Base-by-base conservation (phyloP, 306 rosid genomes). In the Trichosanthes truncata region DNA sequence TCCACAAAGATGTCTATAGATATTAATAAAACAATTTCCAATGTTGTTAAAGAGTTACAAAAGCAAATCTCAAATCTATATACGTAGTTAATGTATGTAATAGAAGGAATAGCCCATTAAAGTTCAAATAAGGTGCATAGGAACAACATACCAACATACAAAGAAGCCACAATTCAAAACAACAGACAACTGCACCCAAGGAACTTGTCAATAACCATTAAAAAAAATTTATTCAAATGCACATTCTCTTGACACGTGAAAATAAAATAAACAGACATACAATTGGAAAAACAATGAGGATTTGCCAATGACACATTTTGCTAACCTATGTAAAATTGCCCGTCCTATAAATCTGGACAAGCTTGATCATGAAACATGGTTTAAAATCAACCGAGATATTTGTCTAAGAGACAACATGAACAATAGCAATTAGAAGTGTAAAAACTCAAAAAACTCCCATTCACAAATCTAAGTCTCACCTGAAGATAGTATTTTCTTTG, bases 401-500 rank as follows among this genome's bases (percentile, higher is more conserved):
- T 6, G 40, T 71, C 55, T 43, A 43, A 14, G 21, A 25, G 77
- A 23, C 2, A 41, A 14, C 4, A 29, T 46, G 56, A 23, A 29
- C 1, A 15, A 13, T 41, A 77, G 12, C 38, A 78, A 78, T 23
- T 48, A 78, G 26, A 10, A 63, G 18, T 17, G 14, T 20, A 63
- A 45, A 31, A 45, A 45, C 57, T 13, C 0, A n/a, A 8, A 51
- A 63, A 10, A 43, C 11, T 45, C 35, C 3, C 60, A 35, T 76
- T 36, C 10, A 31, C 46, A 79, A 60, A 79, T 63, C 8, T 35
- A 48, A 48, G 83, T 59, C 91, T 85, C 74, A 86, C 99, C 99
- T 91, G 94, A 63, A 95, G 94, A 84, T 95, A 93, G 86, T 95
- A 95, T 84, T 93, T 93, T 85, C 55, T 95, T 84, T 95, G 99